These are phyloP conservation scores for Apiotrichum mycotoxinovorans DNA, from an alignment of 1,284 basidiomycete genomes.

Conservation along the genomic window DNA sequence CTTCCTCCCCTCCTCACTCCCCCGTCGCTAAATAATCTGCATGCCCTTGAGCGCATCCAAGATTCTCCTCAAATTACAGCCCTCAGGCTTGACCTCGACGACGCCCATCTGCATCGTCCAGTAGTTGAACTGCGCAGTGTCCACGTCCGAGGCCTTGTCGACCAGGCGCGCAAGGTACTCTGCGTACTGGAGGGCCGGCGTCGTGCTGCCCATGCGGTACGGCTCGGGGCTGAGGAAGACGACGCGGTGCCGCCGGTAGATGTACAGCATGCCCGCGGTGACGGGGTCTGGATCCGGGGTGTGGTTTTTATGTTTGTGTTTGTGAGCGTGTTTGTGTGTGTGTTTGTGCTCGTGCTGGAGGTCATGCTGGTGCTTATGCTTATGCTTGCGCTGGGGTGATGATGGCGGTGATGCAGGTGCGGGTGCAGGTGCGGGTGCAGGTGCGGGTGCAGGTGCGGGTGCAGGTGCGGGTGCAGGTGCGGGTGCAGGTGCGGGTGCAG, in stretches of 20 bases:
- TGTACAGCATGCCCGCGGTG: not conserved
- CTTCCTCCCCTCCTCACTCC: too few relatives aligned
- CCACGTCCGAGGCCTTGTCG: not conserved
- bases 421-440: too few relatives aligned
- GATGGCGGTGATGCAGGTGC: too few relatives aligned
- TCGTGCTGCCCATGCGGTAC: not conserved
- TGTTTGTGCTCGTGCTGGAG: too few relatives aligned
- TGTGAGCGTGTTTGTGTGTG: too few relatives aligned
- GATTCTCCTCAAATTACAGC: not conserved
- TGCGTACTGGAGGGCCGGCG: not conserved
- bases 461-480: not conserved
- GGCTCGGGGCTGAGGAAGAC: not conserved
- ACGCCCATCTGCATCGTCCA: not conserved
- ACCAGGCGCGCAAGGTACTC: not conserved
- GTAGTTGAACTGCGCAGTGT: not conserved
- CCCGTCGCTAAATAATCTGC: too few relatives aligned
- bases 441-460: too few relatives aligned
- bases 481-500: not conserved
- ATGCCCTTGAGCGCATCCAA: not conserved
- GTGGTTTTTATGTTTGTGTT: too few relatives aligned
- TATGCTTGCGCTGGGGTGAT: too few relatives aligned
- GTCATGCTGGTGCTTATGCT: too few relatives aligned
- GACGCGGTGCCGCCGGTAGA: not conserved
- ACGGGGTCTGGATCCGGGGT: too few relatives aligned
- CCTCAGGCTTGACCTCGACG: not conserved